phyloP scores from a whole-genome alignment of 345 rosid species.

The Turnera subulata region DNA sequence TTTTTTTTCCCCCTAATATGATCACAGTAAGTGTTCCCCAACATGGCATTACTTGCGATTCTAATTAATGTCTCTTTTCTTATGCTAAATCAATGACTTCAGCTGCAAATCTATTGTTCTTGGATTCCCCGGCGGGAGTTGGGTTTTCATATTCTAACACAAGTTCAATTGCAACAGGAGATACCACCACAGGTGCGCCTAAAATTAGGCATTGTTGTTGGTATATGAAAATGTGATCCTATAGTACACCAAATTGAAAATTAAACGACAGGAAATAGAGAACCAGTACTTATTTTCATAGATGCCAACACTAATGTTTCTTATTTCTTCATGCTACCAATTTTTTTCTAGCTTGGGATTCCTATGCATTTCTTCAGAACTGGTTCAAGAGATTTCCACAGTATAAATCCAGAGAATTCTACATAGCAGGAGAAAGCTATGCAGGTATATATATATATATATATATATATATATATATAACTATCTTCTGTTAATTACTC shows the following conservation, averaged over 20 bases:
- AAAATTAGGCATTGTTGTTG: too few relatives aligned
- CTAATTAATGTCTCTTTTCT: not conserved
- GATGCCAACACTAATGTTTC: too few relatives aligned
- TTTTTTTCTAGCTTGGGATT: constrained; percentile 55
- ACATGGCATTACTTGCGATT: not conserved
- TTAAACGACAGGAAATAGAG: too few relatives aligned
- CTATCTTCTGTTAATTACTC: not conserved
- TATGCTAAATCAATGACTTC: not conserved
- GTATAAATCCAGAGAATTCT: constrained; percentile 58
- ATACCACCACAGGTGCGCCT: too few relatives aligned
- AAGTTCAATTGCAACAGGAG: constrained; percentile 49
- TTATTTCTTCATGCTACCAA: too few relatives aligned
- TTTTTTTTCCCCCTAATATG: not conserved
- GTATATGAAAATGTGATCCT: too few relatives aligned
- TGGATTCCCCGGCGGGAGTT: constrained; percentile 84
- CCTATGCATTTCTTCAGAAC: constrained; percentile 48
- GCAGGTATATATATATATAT: constrained; percentile 40
- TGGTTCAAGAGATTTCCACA: constrained; percentile 72
- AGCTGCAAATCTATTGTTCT: constrained; percentile 73
- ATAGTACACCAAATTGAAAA: too few relatives aligned
- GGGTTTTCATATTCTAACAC: constrained; percentile 76
- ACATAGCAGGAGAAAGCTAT: constrained; percentile 75
- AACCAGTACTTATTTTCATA: too few relatives aligned
- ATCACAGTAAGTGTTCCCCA: too few relatives aligned
- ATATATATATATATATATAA: not conserved